Evolutionary conservation across 768 basidiomycete genomes (phyloP).

Genomic region (Rhodotorula taiwanensis): DNA sequence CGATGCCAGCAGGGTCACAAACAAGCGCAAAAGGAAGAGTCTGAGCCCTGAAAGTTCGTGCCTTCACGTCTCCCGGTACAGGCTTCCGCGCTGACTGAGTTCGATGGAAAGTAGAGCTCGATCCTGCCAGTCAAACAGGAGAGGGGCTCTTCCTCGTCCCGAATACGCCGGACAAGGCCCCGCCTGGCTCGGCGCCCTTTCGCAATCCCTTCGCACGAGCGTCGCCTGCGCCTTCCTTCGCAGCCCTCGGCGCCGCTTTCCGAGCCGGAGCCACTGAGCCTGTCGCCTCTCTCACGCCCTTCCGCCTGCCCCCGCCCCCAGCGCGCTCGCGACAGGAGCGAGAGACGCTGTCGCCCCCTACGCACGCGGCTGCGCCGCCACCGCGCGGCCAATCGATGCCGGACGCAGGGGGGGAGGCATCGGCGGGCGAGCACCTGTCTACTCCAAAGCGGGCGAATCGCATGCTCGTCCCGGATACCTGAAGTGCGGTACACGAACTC

Average conservation of each 20-base stretch:
- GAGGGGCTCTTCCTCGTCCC: slow-evolving; percentile 30
- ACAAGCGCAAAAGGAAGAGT: slow-evolving; percentile 28
- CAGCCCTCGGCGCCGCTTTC: slow-evolving; percentile 33
- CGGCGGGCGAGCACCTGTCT: neutral
- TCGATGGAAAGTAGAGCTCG: slow-evolving; percentile 3
- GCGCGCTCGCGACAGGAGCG: slow-evolving; percentile 3
- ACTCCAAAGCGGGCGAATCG: slow-evolving; percentile 7
- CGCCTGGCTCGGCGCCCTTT: neutral
- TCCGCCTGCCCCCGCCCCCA: slow-evolving; percentile 7
- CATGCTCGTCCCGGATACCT: slow-evolving; percentile 31
- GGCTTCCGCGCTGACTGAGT: neutral
- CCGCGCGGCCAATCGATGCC: no score
- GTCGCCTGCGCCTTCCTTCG: slow-evolving; percentile 27
- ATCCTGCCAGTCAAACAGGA: no score
- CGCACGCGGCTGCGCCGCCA: no score
- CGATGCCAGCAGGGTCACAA: neutral
- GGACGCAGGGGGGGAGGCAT: neutral
- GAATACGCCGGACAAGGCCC: slow-evolving; percentile 24
- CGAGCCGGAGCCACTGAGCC: slow-evolving; percentile 6
- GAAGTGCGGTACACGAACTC: neutral
- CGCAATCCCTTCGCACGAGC: slow-evolving; percentile 23
- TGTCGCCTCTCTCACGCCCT: neutral
- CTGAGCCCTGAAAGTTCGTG: slow-evolving; percentile 26
- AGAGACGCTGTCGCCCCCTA: no score
- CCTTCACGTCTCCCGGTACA: neutral